A percentile compares a stretch with the other conserved stretches of the same genome.
phyloP scores from a whole-genome alignment of 2,329 filamentous ascomycete species.

The Ophiostoma perfectum region DNA sequence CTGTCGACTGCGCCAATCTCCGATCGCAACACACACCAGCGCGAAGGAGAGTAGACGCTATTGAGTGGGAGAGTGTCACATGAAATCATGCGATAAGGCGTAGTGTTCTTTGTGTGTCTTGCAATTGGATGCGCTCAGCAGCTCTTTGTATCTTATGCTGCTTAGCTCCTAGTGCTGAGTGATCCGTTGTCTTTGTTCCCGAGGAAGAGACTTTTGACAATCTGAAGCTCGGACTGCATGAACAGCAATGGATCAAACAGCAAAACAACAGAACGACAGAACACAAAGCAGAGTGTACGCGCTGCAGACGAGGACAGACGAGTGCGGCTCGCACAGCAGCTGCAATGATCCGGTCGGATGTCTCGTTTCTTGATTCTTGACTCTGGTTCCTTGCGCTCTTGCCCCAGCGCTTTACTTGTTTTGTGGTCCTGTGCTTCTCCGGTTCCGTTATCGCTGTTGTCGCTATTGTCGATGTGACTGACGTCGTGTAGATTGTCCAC shows the following conservation, averaged over 20 bases:
- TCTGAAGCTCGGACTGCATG: background rate
- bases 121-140: background rate
- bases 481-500: no score
- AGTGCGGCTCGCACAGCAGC: background rate
- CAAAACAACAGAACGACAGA: no score
- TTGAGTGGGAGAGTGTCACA: background rate
- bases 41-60: no score
- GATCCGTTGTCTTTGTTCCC: background rate
- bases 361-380: constrained; percentile 1
- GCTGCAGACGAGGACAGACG: background rate
- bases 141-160: background rate
- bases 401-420: background rate
- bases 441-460: no score
- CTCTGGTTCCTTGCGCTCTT: background rate
- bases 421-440: background rate
- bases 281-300: background rate
- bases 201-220: background rate
- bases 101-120: background rate
- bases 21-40: background rate
- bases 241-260: no score
- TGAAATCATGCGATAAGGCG: constrained; percentile 8
- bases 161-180: background rate
- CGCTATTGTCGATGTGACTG: no score
- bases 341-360: constrained; percentile 11
- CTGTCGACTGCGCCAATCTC: background rate